Base-by-base conservation (phyloP, 2,329 filamentous ascomycete genomes). In the Aspergillus sp. region DNA sequence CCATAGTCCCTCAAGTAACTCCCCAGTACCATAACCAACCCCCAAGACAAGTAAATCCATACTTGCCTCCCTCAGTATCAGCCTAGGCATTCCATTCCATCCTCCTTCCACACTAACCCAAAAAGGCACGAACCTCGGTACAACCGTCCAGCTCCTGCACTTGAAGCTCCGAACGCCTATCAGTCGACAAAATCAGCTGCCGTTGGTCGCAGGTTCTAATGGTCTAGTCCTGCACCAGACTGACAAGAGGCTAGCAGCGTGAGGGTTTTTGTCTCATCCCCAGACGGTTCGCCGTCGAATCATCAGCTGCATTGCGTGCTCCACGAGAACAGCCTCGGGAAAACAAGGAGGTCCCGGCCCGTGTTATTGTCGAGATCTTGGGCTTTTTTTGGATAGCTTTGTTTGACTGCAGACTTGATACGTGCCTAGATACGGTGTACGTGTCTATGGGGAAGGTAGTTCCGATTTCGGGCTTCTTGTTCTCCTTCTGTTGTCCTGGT, bases 281-380 rank as follows among this genome's bases (percentile, higher is more conserved):
- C 6, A 37, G 12, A 15, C 14, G 35, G 35, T 39, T 50, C 45
- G 43, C 21, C 51, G 46, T 51, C 52, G 45, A 57, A 45, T 52
- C 43, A 57, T 31, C 11, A 52, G 33, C 23, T 31, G 6, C 39
- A 43, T 41, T 25, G 27, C 33, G 49, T 56, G 49, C 46, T 54
- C 44, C 60, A 69, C 67, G 67, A 68, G 62, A 69, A 69, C 60
- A 59, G 43, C 62, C 56, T 71, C 69, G 69, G 69, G 68, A 62
- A 59, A 69, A 58, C 43, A 59, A 71, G 69, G 69, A 62, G 57
- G 46, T 6, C 17, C 27, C 39, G 25, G 53, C 46, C 59, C 61
- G 62, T 58, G 39, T 52, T 48, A 51, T 58, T 59, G 53, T 58
- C 49, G 46, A 54, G 31, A 48, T 25, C 27, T 31, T 31, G 27